Conservation (phyloP, 495 filamentous ascomycete genomes). For the Daldinia concentrica region DNA sequence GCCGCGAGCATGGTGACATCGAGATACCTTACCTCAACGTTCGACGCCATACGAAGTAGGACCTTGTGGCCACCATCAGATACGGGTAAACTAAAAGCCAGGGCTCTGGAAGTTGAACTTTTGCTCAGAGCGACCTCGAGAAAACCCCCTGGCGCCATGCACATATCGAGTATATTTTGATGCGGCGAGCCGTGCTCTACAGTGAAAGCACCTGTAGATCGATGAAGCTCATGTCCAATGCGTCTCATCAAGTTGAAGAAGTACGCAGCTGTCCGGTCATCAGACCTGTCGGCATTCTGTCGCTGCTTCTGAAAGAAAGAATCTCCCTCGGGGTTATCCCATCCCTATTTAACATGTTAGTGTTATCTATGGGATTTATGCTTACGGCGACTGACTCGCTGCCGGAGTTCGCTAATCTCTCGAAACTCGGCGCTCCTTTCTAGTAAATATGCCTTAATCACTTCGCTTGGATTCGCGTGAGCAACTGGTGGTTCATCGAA, state of each 20-base stretch:
- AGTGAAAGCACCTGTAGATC: slow-evolving; percentile 46
- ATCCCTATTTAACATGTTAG: slow-evolving; percentile 49
- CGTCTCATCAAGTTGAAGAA: slow-evolving; percentile 34
- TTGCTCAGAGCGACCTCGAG: slow-evolving; percentile 47
- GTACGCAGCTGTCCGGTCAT: slow-evolving; percentile 5
- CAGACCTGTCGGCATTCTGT: slow-evolving; percentile 46
- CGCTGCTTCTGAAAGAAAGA: slow-evolving; percentile 52
- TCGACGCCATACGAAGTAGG: slow-evolving; percentile 33
- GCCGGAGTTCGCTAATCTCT: neutral
- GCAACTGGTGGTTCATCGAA: neutral
- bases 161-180: slow-evolving; percentile 61
- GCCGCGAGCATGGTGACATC: slow-evolving; percentile 65
- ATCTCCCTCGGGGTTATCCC: slow-evolving; percentile 54
- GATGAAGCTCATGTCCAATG: slow-evolving; percentile 28
- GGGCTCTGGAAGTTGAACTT: slow-evolving; percentile 49
- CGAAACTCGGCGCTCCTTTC: neutral
- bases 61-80: slow-evolving; percentile 57
- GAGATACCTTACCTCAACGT: slow-evolving; percentile 45
- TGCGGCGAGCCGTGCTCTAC: slow-evolving; percentile 45
- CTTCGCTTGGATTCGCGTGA: neutral
- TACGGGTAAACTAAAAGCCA: slow-evolving; percentile 56
- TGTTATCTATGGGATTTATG: neutral
- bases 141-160: slow-evolving; percentile 68
- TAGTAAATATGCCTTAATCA: neutral
- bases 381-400: neutral